Base-by-base conservation (phyloP, 371 early-diverging fungal species). In the Conidiobolus incongruus region DNA sequence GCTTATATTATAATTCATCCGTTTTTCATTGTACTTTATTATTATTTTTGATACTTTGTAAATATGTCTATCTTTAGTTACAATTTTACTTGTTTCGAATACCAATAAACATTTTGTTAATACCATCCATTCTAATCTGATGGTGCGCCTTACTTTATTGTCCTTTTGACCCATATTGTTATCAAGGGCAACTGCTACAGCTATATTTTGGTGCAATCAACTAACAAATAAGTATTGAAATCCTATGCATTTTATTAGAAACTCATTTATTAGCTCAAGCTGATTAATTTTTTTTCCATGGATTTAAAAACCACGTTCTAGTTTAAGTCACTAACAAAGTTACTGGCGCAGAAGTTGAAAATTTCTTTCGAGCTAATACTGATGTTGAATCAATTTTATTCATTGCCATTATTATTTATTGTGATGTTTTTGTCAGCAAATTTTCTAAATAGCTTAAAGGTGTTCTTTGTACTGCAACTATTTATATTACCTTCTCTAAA, bases 241-340 rank as follows among this genome's bases (percentile, higher is more conserved):
- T 78, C 23, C 52, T 63, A 44, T 60, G 63, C 26, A 79, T 85
- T 29, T 66, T 69, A 40, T 48, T 70, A 28, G 65, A 70, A 55
- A 68, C 86, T 37, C 66, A 66, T 33, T 75, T 76, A 37, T 47
- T 83, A 21, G 90, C 91, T 53, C 68, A 71, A 30, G 67, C 84
- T 50, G 93, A 95, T 66, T 67, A 63, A 48, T 75, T 73, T 30
- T 92, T 91, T 34, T 95, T 89, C 81, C 85, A 54, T 50, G 96
- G 96, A 28, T 77, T 95, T 52, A 94, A 93, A 43, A 89, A 92
- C 81, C 73, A 91, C 20, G 61, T 91, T 46, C 89, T 77, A 54
- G 89, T 85, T 41, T 55, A 66, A 48, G 54, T 68, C 21, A 61
- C 60, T 46, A 46, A 65, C 52, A 64, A 66, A n/a, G 58, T 74